These are phyloP conservation scores for Calocybe indica DNA, from an alignment of 768 basidiomycete species.

Conservation along the genomic window DNA sequence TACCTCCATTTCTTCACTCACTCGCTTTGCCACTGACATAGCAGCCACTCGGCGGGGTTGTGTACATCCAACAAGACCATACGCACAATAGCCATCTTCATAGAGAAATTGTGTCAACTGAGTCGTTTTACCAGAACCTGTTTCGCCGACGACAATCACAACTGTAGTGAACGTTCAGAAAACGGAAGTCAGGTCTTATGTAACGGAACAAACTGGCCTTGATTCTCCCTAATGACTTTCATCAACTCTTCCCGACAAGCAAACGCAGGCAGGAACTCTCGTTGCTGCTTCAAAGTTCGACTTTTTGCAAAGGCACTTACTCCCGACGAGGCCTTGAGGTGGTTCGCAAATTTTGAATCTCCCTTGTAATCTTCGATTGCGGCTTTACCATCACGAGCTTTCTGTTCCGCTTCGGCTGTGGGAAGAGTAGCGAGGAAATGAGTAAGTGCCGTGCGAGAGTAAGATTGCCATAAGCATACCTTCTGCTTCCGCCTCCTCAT, in stretches of 20 bases:
- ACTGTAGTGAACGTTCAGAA: slow-evolving; percentile 40
- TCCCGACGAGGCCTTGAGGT: slow-evolving; percentile 75
- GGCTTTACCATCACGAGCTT: slow-evolving; percentile 44
- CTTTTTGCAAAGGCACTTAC: slow-evolving; percentile 77
- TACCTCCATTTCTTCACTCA: slow-evolving; percentile 99
- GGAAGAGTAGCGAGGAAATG: slow-evolving; percentile 24
- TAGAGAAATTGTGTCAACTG: slow-evolving; percentile 94
- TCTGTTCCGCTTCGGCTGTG: slow-evolving; percentile 50
- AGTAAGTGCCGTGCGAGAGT: slow-evolving; percentile 61
- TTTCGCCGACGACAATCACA: slow-evolving; percentile 95
- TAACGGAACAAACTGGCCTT: slow-evolving; percentile 49
- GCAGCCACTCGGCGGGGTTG: slow-evolving; percentile 98
- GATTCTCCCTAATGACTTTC: slow-evolving; percentile 86
- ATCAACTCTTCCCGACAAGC: slow-evolving; percentile 93
- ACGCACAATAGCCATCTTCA: slow-evolving; percentile 90
- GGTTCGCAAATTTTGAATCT: slow-evolving; percentile 95
- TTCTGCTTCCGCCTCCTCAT: slow-evolving; percentile 89
- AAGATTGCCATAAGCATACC: slow-evolving; percentile 50
- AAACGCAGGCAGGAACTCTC: slow-evolving; percentile 96
- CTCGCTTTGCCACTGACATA: slow-evolving; percentile 99
- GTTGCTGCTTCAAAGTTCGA: slow-evolving; percentile 87
- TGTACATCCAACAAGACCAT: slow-evolving; percentile 93
- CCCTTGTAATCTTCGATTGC: slow-evolving; percentile 76
- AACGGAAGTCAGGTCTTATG: not conserved
- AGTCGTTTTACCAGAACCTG: slow-evolving; percentile 99